Conservation (phyloP, 1,139 yeast genomes). For the Taphrina communis region DNA sequence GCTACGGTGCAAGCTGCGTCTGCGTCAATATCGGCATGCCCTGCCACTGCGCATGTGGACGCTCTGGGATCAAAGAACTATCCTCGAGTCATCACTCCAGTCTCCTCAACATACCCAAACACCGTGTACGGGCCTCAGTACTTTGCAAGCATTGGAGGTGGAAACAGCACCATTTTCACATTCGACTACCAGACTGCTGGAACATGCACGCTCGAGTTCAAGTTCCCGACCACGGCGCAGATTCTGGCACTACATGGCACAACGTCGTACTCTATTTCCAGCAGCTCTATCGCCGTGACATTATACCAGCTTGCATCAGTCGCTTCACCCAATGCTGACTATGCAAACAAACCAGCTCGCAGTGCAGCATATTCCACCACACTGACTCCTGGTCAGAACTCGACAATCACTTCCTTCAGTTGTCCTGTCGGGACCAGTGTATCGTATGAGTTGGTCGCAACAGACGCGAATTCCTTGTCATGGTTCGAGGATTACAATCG, state of each 20-base stretch:
- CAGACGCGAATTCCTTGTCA: conserved; percentile 19
- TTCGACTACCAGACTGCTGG: conserved; percentile 35
- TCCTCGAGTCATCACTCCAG: conserved; percentile 39
- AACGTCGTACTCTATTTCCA: conserved; percentile 16
- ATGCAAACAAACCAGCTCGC: conserved; percentile 34
- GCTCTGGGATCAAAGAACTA: conserved; percentile 28
- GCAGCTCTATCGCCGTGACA: conserved; percentile 25
- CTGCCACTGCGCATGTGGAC: conserved; percentile 32
- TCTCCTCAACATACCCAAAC: conserved; percentile 28
- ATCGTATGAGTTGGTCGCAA: conserved; percentile 32
- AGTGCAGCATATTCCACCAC: conserved; percentile 22
- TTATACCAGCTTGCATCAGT: conserved; percentile 31
- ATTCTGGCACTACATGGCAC: conserved; percentile 30
- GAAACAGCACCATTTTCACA: conserved; percentile 37
- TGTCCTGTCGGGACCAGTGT: conserved; percentile 39
- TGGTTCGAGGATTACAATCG: conserved; percentile 41
- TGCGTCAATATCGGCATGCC: conserved; percentile 30
- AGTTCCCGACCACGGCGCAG: conserved; percentile 38
- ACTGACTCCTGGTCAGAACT: conserved; percentile 31
- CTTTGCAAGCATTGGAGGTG: conserved; percentile 38
- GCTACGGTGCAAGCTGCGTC: conserved; percentile 15
- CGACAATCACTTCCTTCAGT: conserved; percentile 34
- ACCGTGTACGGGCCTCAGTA: conserved; percentile 37
- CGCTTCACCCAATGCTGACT: conserved; percentile 29
- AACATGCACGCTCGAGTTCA: conserved; percentile 36